These are phyloP conservation scores for Turritis glabra DNA, from an alignment of 345 rosid species.

Conservation along the genomic window DNA sequence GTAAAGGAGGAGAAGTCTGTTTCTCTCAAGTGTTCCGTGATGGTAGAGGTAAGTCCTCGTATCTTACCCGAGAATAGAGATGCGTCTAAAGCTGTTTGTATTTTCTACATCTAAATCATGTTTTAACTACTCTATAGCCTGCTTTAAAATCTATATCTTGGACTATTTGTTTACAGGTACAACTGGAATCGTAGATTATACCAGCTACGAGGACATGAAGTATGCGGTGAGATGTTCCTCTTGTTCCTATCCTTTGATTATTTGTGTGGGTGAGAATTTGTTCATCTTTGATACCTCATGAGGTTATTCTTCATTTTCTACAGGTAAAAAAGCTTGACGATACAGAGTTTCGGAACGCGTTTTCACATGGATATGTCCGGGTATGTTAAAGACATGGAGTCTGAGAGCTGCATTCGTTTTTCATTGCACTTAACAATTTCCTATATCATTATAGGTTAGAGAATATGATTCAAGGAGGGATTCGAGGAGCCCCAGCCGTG, in stretches of 20 bases:
- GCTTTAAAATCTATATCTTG: not conserved
- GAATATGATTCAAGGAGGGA: conserved; percentile 79
- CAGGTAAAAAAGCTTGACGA: conserved; percentile 95
- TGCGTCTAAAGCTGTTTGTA: not conserved
- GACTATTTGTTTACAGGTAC: conserved; percentile 54
- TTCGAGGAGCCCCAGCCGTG: conserved; percentile 79
- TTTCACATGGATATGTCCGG: conserved; percentile 82
- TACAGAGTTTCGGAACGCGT: conserved; percentile 91
- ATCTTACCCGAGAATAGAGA: conserved; percentile 1
- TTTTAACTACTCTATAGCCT: not conserved
- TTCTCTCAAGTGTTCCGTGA: conserved; percentile 97
- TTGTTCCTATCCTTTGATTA: not conserved
- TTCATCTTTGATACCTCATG: conserved; percentile 12
- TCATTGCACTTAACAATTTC: conserved; percentile 3
- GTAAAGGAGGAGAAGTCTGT: conserved; percentile 97
- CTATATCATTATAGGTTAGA: conserved; percentile 58
- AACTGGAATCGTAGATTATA: conserved; percentile 91
- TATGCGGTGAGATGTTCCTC: conserved; percentile 73
- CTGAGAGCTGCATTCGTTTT: not conserved
- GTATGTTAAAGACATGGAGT: conserved; percentile 45
- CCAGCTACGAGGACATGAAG: conserved; percentile 95
- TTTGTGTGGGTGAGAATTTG: not conserved
- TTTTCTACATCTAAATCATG: not conserved
- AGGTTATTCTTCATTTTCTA: not conserved
- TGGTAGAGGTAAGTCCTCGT: conserved; percentile 65